Base-by-base conservation (phyloP, 805 yeast species). In the Ogataea sp. region DNA sequence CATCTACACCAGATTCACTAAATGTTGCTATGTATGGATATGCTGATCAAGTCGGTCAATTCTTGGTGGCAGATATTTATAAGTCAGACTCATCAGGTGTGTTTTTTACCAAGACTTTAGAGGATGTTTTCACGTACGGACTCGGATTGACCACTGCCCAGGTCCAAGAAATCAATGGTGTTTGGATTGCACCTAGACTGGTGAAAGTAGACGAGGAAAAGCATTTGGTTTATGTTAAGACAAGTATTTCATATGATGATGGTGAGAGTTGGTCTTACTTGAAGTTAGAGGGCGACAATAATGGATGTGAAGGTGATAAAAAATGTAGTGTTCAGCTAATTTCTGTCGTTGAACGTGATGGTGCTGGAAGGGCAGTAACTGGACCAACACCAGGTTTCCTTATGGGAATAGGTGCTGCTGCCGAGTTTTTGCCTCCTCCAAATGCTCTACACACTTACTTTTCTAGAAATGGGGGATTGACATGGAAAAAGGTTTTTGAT, bases 381-480 rank as follows among this genome's bases (percentile, higher is more conserved):
- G 74, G 72, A 3, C 77, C 79, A 9, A 71, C 81, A 0, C 78
- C 83, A 0, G 81, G 79, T 32, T 69, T 69, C 24, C 32, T 65
- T 14, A 32, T 60, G 39, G 97, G 85, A 17, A 73, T 83, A 20
- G 98, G 98, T 26, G 83, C 78, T 53, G 93, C 85, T 23, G 97
- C 97, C 8, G 71, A 70, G 30, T 48, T 51, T 14, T 59, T 86
- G 30, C 64, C 65, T 2, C 42, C 39, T 20, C 23, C 36, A 6
- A 16, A 25, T 1, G 43, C 50, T 3, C 39, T 44, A 29, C 29
- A 47, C 13, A 76, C 93, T 1, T 87, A 66, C 53, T 53, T 84
- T 7, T 82, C 95, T 0, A 63, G 81, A 41, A 87, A 86, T 61
- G 88, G 85, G 20, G 95, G 96, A 21, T 51, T 67, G n/a, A 63